Base-by-base conservation (phyloP, 495 filamentous ascomycete genomes). In the Penicillium antarcticum region DNA sequence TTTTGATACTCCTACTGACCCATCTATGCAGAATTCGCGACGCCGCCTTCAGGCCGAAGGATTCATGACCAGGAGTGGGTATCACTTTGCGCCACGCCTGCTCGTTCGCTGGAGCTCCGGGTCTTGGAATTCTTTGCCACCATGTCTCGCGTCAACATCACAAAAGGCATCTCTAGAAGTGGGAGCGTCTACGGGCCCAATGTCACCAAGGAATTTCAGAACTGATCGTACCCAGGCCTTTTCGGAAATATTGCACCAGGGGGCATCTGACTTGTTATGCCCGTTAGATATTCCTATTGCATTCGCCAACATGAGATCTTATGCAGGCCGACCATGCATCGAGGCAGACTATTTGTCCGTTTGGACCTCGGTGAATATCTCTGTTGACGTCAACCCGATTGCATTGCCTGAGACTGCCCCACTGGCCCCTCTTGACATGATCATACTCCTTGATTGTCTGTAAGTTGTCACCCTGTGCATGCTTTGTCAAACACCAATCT, bases 91-190 rank as follows among this genome's bases (percentile, higher is more conserved):
- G 4, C 55, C 55, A 34, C 50, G 34, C 33, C 24, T 58, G 9
- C 29, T 58, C 16, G 45, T 59, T 14, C 60, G 62, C 19, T 66
- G 60, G 60, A 66, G 62, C 40, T 63, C 62, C 10, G 62, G 60
- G 17, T 66, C 62, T 21, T 63, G 48, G 46, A 36, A 40, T 12
- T 35, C 40, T 37, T 8, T 44, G 10, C 38, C 36, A 5, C 43
- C 48, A 24, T 33, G 24, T 37, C 14, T 45, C 5, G 29, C 45
- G 9, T 48, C 53, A 10, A 29, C 32, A 6, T 23, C 45, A 18
- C 18, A 21, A n/a, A 42, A 17, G n/a, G 21, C 9, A 13, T 53
- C 43, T 3, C 11, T 12, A 2, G 39, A 33, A n/a, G 38, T 16
- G 16, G 51, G 29, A 11, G 31, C 44, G 3, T 26, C 32, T 12